These are phyloP conservation scores for Boletellus sp. DNA, from an alignment of 1,284 basidiomycete species.

Conservation along the genomic window DNA sequence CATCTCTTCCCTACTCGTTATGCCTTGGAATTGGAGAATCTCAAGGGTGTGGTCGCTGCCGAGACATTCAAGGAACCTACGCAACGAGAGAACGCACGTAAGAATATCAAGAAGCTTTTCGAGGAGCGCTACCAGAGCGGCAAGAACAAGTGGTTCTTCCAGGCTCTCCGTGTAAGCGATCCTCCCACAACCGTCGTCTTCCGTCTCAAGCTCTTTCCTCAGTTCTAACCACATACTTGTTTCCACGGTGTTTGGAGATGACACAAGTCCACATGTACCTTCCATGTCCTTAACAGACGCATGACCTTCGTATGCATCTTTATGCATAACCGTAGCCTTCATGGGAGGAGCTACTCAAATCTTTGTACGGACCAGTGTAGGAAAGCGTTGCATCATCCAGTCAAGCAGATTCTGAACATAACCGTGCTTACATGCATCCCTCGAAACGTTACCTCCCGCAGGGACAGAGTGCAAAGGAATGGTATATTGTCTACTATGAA, in stretches of 20 bases:
- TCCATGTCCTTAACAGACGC: constrained; percentile 27
- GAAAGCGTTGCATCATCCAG: not conserved
- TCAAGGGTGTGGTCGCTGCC: constrained; percentile 78
- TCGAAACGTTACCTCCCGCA: not conserved
- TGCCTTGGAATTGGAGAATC: constrained; percentile 87
- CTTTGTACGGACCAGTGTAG: not conserved
- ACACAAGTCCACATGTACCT: constrained; percentile 32
- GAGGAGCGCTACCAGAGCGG: constrained; percentile 90
- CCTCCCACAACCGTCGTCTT: not conserved
- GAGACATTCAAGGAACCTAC: constrained; percentile 96
- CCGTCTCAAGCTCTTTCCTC: constrained; percentile 5
- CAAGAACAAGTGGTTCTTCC: constrained; percentile 97
- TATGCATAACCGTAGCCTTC: constrained; percentile 12
- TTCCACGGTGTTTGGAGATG: constrained; percentile 11
- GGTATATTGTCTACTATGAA: constrained; percentile 25
- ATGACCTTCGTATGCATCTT: constrained; percentile 20
- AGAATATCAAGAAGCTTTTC: constrained; percentile 91
- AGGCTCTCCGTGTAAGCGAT: constrained; percentile 65
- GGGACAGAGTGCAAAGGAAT: constrained; percentile 10
- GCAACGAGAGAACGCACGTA: constrained; percentile 91
- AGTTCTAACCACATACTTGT: constrained; percentile 29
- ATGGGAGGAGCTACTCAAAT: not conserved
- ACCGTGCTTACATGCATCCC: constrained; percentile 2
- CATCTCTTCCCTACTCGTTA: constrained; percentile 98
- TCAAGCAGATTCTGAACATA: not conserved